These are phyloP conservation scores for Plasmodium falciparum DNA, from an alignment of 169 alveolate genomes.

Conservation along the genomic window DNA sequence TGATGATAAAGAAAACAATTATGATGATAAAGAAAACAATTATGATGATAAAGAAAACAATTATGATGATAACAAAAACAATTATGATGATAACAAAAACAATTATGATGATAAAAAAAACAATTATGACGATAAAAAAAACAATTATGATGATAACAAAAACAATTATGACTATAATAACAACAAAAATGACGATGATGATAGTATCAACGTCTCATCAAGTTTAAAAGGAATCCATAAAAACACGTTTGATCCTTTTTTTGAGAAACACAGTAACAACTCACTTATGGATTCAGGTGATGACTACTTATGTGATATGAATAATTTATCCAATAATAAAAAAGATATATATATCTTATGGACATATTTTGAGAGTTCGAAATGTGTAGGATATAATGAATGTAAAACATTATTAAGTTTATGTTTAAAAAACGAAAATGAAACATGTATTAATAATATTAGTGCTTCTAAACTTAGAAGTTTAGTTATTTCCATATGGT, in stretches of 20 bases:
- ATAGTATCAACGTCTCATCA: too few species aligned
- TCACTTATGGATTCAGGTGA: slow-evolving; percentile 44
- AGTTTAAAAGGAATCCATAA: too few species aligned
- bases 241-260: slow-evolving; percentile 22
- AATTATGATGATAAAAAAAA: not conserved
- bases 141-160: not conserved
- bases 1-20: not conserved
- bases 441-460: slow-evolving; percentile 11
- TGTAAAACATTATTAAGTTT: slow-evolving; percentile 52
- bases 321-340: not conserved
- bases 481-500: slow-evolving; percentile 55
- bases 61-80: too few species aligned
- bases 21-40: too few species aligned
- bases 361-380: slow-evolving; percentile 14
- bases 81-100: not conserved
- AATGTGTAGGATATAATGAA: slow-evolving; percentile 58
- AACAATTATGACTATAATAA: not conserved
- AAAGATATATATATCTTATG: not conserved
- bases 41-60: not conserved
- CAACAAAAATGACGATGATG: not conserved
- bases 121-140: not conserved
- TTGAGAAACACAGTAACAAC: slow-evolving; percentile 16
- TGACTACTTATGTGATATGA: slow-evolving; percentile 15
- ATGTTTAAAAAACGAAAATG: slow-evolving; percentile 50
- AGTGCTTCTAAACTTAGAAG: slow-evolving; percentile 24